Evolutionary conservation across 2,329 filamentous ascomycete genomes (phyloP), one percentile per base, ranked within the genome.

Genomic region (Aureobasidium leucospermi): DNA sequence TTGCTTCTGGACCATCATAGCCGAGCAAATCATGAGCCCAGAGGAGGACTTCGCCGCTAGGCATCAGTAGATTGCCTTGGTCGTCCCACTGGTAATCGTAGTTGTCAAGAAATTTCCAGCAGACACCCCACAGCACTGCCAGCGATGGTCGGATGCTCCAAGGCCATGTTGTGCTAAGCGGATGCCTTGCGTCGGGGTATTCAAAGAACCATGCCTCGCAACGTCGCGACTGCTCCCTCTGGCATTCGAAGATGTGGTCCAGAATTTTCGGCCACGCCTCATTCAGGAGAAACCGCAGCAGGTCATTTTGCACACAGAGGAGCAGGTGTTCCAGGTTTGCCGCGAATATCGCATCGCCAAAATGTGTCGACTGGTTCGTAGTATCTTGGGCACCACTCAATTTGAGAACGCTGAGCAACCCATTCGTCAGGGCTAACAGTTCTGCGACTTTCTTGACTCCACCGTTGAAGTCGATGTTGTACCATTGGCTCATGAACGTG

Each of bases 311-410:
- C 23, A 23, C 23, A n/a, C 70, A 69, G 59, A 74, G 63, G 52
- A 78, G 68, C 38, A 77, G 60, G 62, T 77, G 74, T 63, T 75
- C 69, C 59, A 77, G 72, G 64, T 77, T 78, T 16, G 75, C 74
- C 46, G 74, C 63, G 63, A 56, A 63, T 9, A 63, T 69, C 38
- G 72, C 71, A 62, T 75, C 71, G 10, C 73, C 65, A 34, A 60
- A 75, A 62, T 36, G 68, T 66, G 23, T 65, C 63, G 58, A 73
- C 66, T n/a, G 70, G 67, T 19, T 72, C 67, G 57, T 23, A 70
- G 65, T 16, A 72, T 68, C 5, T 65, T 53, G 15, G 69, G 15
- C 28, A 32, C 63, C 56, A 74, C 60, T 66, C 61, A 48, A 65
- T 65, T 15, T 66, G 63, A 31, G 31, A 9, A 19, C 46, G 34